These are phyloP conservation scores for Pleurotus djamor DNA, from an alignment of 768 basidiomycete species.

Conservation along the genomic window DNA sequence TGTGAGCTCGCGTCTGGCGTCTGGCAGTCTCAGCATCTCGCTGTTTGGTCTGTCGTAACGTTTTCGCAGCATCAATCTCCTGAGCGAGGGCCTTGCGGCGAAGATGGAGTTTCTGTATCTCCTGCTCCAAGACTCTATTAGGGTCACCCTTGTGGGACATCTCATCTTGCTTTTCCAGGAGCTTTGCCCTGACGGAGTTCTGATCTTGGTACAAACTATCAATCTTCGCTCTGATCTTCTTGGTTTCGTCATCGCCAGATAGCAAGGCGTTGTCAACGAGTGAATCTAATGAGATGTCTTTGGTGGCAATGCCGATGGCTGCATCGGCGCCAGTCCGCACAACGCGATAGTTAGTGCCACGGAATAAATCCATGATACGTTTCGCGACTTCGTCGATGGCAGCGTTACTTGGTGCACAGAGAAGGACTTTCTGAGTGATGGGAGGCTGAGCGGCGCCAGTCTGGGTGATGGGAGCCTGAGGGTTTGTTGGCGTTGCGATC, in stretches of 20 bases:
- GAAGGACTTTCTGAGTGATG: conserved; percentile 61
- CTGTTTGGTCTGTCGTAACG: conserved; percentile 67
- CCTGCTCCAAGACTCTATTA: conserved; percentile 58
- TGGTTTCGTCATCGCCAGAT: conserved; percentile 33
- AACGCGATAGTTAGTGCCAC: conserved; percentile 43
- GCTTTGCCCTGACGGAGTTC: conserved; percentile 59
- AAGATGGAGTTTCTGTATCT: conserved; percentile 63
- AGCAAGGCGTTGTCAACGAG: conserved; percentile 79
- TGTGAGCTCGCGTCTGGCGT: conserved; percentile 67
- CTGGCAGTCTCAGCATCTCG: conserved; percentile 83
- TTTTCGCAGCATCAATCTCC: conserved; percentile 79
- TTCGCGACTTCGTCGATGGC: conserved; percentile 96
- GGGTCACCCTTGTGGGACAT: conserved; percentile 52
- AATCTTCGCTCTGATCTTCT: conserved; percentile 59
- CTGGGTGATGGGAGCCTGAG: conserved; percentile 35
- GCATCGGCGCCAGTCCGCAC: conserved; percentile 87
- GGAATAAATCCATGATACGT: conserved; percentile 69
- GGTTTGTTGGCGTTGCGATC: conserved; percentile 33
- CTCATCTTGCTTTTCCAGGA: conserved; percentile 60
- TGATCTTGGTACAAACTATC: conserved; percentile 62
- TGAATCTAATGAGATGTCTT: conserved; percentile 83
- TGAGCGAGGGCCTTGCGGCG: conserved; percentile 62
- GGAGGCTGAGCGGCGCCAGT: conserved; percentile 28
- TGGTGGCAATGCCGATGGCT: conserved; percentile 74
- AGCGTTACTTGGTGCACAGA: conserved; percentile 98